Evolutionary conservation across 331 rosid species (phyloP).

Genomic region (Phaseolus coccineus): DNA sequence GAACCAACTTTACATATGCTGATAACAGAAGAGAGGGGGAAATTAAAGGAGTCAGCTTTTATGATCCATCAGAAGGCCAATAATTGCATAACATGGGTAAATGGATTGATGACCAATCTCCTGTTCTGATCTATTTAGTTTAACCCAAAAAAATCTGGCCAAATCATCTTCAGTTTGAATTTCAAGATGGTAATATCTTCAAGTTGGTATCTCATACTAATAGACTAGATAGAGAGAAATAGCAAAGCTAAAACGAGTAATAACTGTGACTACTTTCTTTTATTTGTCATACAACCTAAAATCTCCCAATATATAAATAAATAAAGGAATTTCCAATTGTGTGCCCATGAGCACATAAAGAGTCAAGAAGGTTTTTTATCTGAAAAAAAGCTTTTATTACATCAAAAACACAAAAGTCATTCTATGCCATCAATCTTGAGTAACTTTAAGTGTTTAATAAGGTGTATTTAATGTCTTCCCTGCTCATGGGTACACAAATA

Average conservation of each 20-base stretch:
- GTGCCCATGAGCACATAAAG: background rate
- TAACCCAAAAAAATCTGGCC: background rate
- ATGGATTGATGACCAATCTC: background rate
- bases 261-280: slow-evolving; percentile 27
- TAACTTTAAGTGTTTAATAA: background rate
- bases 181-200: slow-evolving; percentile 18
- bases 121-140: background rate
- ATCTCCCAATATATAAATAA: slow-evolving; percentile 4
- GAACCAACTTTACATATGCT: background rate
- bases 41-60: slow-evolving; percentile 1
- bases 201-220: background rate
- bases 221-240: slow-evolving; percentile 22
- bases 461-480: background rate
- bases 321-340: background rate
- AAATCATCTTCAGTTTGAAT: background rate
- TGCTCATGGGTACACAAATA: background rate
- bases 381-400: background rate
- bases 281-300: slow-evolving; percentile 22
- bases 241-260: background rate
- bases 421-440: background rate
- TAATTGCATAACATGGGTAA: background rate
- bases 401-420: background rate
- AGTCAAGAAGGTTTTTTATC: background rate
- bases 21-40: background rate
- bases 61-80: slow-evolving; percentile 28